These are phyloP conservation scores for Brasenia schreberi DNA, from an alignment of 164 flowering plant genomes.

Conservation along the genomic window DNA sequence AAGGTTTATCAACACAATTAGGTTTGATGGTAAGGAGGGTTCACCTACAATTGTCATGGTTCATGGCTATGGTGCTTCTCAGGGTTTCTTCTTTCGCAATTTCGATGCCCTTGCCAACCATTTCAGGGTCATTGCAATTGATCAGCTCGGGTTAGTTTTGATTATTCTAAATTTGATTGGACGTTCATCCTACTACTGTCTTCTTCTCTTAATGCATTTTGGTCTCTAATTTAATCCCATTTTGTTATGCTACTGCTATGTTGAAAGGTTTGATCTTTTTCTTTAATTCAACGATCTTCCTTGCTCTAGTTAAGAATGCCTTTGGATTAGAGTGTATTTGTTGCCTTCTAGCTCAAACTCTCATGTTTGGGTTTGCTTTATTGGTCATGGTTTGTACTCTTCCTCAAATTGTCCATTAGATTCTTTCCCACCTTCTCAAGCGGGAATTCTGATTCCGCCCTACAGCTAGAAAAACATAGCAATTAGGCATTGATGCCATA, in stretches of 20 bases:
- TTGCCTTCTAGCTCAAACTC: too few relatives aligned
- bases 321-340: too few relatives aligned
- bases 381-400: too few relatives aligned
- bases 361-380: too few relatives aligned
- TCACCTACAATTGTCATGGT: slow-evolving; percentile 91
- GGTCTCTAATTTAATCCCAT: neutral
- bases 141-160: slow-evolving; percentile 79
- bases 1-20: slow-evolving; percentile 81
- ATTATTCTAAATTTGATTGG: neutral
- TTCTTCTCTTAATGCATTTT: neutral
- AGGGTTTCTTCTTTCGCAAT: slow-evolving; percentile 89
- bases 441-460: too few relatives aligned
- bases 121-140: slow-evolving; percentile 79
- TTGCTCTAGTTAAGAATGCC: too few relatives aligned
- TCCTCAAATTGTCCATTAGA: too few relatives aligned
- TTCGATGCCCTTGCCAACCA: slow-evolving; percentile 76
- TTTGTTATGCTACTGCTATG: too few relatives aligned
- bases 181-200: neutral
- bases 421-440: too few relatives aligned
- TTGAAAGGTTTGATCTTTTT: neutral
- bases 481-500: too few relatives aligned
- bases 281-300: neutral
- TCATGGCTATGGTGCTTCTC: slow-evolving; percentile 95
- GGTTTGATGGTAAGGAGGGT: slow-evolving; percentile 61
- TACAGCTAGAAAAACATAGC: too few relatives aligned